Percentiles rank a stretch among this genome's conserved stretches.
Conservation (phyloP, 139 green algal genomes). For the Choricystis sp. region DNA sequence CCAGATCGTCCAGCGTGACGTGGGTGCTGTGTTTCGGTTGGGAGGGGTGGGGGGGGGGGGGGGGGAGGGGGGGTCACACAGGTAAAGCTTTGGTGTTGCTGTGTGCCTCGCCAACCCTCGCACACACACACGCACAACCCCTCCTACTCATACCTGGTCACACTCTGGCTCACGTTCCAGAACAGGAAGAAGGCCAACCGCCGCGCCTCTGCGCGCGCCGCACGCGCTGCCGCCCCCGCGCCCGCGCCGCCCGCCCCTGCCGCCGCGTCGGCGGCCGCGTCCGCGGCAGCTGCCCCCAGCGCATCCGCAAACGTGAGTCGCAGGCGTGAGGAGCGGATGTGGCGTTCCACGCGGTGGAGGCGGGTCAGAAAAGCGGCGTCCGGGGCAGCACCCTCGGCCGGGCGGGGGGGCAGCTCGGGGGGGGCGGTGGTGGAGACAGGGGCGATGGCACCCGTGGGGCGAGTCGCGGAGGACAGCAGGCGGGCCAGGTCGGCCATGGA, state of each 20-base stretch:
- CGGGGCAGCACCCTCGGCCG: too few relatives aligned
- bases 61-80: too few relatives aligned
- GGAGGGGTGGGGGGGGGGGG: too few relatives aligned
- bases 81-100: too few relatives aligned
- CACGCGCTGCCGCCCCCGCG: not conserved
- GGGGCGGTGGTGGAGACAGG: too few relatives aligned
- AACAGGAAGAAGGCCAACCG: constrained; percentile 20
- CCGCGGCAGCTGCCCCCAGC: constrained; percentile 3
- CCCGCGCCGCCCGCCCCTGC: not conserved
- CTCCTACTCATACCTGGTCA: too few relatives aligned
- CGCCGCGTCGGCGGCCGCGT: not conserved
- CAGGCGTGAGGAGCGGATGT: constrained; percentile 31
- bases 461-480: too few relatives aligned
- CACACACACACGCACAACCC: too few relatives aligned
- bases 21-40: too few relatives aligned
- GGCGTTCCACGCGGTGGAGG: constrained; percentile 23
- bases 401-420: not conserved
- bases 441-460: too few relatives aligned
- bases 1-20: constrained; percentile 8
- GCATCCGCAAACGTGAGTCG: constrained; percentile 18
- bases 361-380: constrained; percentile 2
- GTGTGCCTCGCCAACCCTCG: too few relatives aligned
- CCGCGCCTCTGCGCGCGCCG: not conserved
- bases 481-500: too few relatives aligned
- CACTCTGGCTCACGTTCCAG: constrained; percentile 15